Evolutionary conservation across 176 grass and related monocot genomes (phyloP), one percentile per base, ranked within the genome.

Genomic region (Avena sativa): DNA sequence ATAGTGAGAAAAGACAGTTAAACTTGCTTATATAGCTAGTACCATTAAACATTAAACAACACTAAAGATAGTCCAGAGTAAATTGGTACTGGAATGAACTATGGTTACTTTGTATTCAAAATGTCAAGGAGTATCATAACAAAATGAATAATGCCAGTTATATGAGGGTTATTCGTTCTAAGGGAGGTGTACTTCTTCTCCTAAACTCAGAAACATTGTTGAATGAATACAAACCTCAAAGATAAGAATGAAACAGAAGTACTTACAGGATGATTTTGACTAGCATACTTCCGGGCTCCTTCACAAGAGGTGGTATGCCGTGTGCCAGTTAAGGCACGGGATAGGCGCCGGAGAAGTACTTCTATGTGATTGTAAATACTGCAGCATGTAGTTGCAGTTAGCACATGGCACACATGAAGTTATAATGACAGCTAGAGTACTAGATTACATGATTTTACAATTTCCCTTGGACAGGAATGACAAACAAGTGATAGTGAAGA

Each of bases 331-430:
- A 81, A 90, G 58, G 81, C 63, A 43, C 44, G 67, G 80, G 92
- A 96, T 78, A 92, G 25, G 40, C 74, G 79, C 28, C 12, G 79
- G 26, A 93, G 60, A 79, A 99, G 84, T 70, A 86, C 90, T 51
- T 89, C 62, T 83, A 96, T 90, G 74, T 94, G 88, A 90, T 94
- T 99, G 87, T 96, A 99, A 76, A 94, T 99, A 80, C 97, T 99
- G 89, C 59, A 91, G 57, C 9, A 85, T 48, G 21, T 11, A 79
- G 43, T 59, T 26, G 0, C 6, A 57, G 23, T 93, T 76, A 91
- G 48, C n/a, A 89, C 14, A 75, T 17, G 36, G 14, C 9, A 74
- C 15, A 53, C 21, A 75, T 0, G 12, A 68, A 59, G 59, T 63
- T 34, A 21, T 67, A 48, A 50, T 20, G 48, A 16, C 62, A 67